phyloP scores from a whole-genome alignment of 106 monocot genomes.

The Platanthera zijinensis region DNA sequence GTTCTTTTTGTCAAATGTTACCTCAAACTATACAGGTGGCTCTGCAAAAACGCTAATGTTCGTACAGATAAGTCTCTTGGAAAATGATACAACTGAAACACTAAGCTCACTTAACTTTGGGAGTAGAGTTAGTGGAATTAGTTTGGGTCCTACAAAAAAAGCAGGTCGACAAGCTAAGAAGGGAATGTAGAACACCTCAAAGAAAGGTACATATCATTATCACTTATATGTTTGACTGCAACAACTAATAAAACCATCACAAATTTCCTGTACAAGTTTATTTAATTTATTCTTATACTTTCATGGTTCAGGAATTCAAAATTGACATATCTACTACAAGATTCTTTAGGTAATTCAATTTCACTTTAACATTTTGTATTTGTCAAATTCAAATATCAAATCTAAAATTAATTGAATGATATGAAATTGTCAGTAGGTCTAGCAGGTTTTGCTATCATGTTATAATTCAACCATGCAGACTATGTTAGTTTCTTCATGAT shows the following conservation, averaged over 20 bases:
- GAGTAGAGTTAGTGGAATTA: conserved; percentile 34
- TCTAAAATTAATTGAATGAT: no score
- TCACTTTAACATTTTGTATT: not conserved
- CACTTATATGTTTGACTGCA: not conserved
- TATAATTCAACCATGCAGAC: no score
- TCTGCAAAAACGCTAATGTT: conserved; percentile 82
- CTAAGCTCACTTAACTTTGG: conserved; percentile 86
- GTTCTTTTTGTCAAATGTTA: no score
- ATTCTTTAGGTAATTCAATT: conserved; percentile 53
- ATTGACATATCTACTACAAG: conserved; percentile 79
- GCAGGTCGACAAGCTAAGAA: conserved; percentile 77
- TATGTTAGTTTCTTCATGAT: not conserved
- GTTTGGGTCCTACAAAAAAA: conserved; percentile 78
- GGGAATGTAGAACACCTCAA: conserved; percentile 55
- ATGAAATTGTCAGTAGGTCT: no score
- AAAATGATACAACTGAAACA: conserved; percentile 72
- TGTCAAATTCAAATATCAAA: not conserved
- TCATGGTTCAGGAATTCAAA: conserved; percentile 60
- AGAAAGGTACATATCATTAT: conserved; percentile 52
- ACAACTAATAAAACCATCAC: not conserved
- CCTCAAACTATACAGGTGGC: conserved; percentile 43
- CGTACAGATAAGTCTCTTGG: conserved; percentile 84
- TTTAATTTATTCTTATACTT: not conserved
- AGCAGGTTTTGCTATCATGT: no score
- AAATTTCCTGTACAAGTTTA: not conserved